Evolutionary conservation across 2,329 filamentous ascomycete genomes (phyloP), one percentile per base, ranked within the genome.

Genomic region (Penicillium griseofulvum): DNA sequence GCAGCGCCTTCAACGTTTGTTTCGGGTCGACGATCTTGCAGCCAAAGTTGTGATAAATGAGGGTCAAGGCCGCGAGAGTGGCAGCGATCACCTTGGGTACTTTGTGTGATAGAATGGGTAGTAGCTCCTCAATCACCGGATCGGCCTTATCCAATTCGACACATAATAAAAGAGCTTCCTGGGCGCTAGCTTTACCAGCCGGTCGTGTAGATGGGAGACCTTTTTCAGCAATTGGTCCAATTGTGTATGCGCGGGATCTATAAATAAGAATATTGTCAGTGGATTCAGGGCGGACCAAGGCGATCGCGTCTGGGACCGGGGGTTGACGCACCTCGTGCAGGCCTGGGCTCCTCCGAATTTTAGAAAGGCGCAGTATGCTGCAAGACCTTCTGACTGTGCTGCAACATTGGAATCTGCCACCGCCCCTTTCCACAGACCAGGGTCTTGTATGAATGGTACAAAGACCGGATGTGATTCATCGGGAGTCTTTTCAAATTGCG

Each of bases 331-430:
- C 79, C 90, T 86, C 63, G 87, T 80, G 67, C 88, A 89, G 55
- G 88, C 87, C 64, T 95, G 88, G 55, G 84, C 81, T 52, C 93
- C 91, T 56, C 91, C 91, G 68, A 89, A 96, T 70, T 97, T 93
- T 54, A 99, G 81, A 71, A 97, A 99, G 1, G 91, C 87, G 75
- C 91, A 96, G 67, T 96, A 84, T 36, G 93, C 89, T 45, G 84
- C 86, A 45, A 99, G 84, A 58, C 90, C 94, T 65, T 99, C 95
- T 76, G 95, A 88, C 73, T 99, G 94, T 33, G 95, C 94, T 17
- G 93, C 94, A 55, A 99, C 94, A 68, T 99, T 99, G 52, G 92
- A 94, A 75, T 99, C 94, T 65, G 87, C 86, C 7, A 94, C 93
- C 1, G 92, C 94, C 34, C 86, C 87, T 74, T 97, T 97, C 93